Evolutionary conservation across 2,329 filamentous ascomycete species (phyloP).

Genomic region (Trichoderma sp.): DNA sequence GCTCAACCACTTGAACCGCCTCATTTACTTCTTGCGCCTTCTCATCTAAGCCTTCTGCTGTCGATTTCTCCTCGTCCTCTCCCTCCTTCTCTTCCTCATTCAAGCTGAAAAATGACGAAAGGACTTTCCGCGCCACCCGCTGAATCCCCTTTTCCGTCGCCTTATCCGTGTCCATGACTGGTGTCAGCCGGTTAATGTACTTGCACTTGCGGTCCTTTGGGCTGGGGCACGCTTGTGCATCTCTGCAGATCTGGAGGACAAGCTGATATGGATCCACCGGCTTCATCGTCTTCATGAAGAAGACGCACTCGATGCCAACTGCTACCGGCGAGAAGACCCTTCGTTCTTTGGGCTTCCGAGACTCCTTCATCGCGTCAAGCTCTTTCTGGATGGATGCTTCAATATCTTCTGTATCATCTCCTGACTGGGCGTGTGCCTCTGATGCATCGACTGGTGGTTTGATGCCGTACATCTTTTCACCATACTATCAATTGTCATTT

Average conservation of each 20-base stretch:
- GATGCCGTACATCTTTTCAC: conserved; percentile 63
- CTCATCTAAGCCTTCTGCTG: conserved; percentile 56
- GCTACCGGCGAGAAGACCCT: conserved; percentile 57
- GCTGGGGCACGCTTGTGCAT: conserved; percentile 51
- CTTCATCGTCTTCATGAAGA: conserved; percentile 62
- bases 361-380: conserved; percentile 62
- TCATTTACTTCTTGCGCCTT: conserved; percentile 31
- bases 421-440: conserved; percentile 12
- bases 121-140: conserved; percentile 64
- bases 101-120: conserved; percentile 65
- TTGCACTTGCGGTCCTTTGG: conserved; percentile 52
- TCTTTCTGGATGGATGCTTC: conserved; percentile 70
- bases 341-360: conserved; percentile 47
- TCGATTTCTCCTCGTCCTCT: neutral
- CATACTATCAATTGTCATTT: conserved; percentile 56
- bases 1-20: neutral
- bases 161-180: conserved; percentile 59
- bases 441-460: conserved; percentile 40
- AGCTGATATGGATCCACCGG: conserved; percentile 62
- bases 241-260: conserved; percentile 58
- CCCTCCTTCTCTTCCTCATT: conserved; percentile 35
- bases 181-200: conserved; percentile 63
- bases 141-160: conserved; percentile 71
- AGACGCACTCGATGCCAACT: conserved; percentile 63
- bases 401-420: conserved; percentile 38